Conservation (phyloP, 202 grass and related monocot species). For the Cymbopogon flexuosus region DNA sequence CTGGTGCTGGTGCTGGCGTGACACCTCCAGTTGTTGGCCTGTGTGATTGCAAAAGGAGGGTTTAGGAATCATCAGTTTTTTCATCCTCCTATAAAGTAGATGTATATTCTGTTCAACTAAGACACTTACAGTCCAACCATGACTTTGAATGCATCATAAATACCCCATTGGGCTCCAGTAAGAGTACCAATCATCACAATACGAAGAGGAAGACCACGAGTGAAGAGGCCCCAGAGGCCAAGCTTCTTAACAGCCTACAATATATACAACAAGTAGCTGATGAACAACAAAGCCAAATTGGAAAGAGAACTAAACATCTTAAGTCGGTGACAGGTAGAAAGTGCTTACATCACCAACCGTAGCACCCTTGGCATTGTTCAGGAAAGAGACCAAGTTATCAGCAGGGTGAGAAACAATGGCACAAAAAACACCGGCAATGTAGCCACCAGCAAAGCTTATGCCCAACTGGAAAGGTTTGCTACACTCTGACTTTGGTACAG, state of each 20-base stretch:
- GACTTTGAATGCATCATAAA: slow-evolving; percentile 86
- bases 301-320: not conserved
- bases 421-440: slow-evolving; percentile 55
- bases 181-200: slow-evolving; percentile 81
- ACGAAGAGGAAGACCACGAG: slow-evolving; percentile 64
- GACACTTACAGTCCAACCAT: slow-evolving; percentile 70
- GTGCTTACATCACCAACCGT: slow-evolving; percentile 57
- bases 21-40: slow-evolving; percentile 55
- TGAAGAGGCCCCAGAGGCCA: slow-evolving; percentile 66
- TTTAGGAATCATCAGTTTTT: not conserved
- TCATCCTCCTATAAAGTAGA: not conserved
- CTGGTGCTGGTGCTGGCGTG: slow-evolving; percentile 26
- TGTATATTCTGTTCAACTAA: not conserved
- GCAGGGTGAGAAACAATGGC: slow-evolving; percentile 54
- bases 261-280: not conserved
- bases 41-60: not conserved
- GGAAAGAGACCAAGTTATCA: slow-evolving; percentile 60
- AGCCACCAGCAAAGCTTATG: slow-evolving; percentile 57
- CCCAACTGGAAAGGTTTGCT: slow-evolving; percentile 50
- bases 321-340: not conserved
- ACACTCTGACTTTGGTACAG: slow-evolving; percentile 52
- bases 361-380: slow-evolving; percentile 62
- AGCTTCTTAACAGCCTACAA: slow-evolving; percentile 68
- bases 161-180: slow-evolving; percentile 63
- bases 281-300: not conserved